These are phyloP conservation scores for Aspergillus terreus DNA, from an alignment of 2,329 filamentous ascomycete genomes.

Conservation along the genomic window DNA sequence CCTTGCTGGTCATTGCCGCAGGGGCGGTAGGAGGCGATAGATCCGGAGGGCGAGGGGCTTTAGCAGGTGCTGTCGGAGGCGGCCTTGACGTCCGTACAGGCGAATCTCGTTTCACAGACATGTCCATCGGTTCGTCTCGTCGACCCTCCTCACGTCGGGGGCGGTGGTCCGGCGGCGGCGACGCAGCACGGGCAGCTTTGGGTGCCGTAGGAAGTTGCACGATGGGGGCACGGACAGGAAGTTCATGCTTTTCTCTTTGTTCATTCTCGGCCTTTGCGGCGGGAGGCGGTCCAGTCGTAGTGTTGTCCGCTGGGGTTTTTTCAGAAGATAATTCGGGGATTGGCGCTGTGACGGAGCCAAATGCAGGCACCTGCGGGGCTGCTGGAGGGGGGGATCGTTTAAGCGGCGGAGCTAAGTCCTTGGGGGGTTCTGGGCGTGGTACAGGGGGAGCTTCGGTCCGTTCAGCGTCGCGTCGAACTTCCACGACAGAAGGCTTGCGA, in stretches of 20 bases:
- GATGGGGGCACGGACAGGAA: conserved; percentile 18
- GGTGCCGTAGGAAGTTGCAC: conserved; percentile 41
- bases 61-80: conserved; percentile 10
- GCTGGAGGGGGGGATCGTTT: conserved; percentile 37
- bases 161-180: conserved; percentile 22
- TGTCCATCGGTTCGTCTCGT: not conserved
- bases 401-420: conserved; percentile 21
- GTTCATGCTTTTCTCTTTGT: conserved; percentile 24
- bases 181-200: conserved; percentile 37
- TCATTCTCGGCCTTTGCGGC: conserved; percentile 21
- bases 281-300: conserved; percentile 2
- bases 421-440: conserved; percentile 23
- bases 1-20: conserved; percentile 30
- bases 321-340: conserved; percentile 19
- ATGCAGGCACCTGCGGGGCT: conserved; percentile 41
- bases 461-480: conserved; percentile 30
- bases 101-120: conserved; percentile 12
- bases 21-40: conserved; percentile 35
- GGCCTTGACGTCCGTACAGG: conserved; percentile 21
- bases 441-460: conserved; percentile 21
- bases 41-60: conserved; percentile 21
- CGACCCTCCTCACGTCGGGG: conserved; percentile 21
- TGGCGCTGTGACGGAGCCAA: conserved; percentile 35
- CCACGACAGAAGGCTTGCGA: conserved; percentile 24
- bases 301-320: conserved; percentile 17